Evolutionary conservation across 441 rosid genomes (phyloP), one percentile per base, ranked within the genome.

Genomic region (Pelargonium myrrhifolium): DNA sequence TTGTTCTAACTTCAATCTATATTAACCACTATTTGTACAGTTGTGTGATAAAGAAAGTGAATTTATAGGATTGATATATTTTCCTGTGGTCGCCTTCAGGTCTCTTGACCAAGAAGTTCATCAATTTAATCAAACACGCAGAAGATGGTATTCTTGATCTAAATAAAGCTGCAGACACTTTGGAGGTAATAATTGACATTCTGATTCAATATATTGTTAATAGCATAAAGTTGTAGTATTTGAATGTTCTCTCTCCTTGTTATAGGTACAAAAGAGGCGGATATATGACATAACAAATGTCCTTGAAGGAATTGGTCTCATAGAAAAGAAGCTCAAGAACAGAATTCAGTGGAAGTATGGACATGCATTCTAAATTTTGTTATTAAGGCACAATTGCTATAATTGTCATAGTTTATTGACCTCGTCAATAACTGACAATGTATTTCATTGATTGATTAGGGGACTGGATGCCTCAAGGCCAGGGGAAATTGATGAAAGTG

Each of bases 251-350:
- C 71, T 67, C n/a, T n/a, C n/a, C 58, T 71, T 68, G 2, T 71
- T 68, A 35, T 78, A 93, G 99, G 99, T 94, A 69, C 97, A 94
- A 89, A 94, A 28, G 4, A 86, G 97, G 74, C 83, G 99, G 71
- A 89, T 94, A 77, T 94, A 94, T 74, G 99, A 94, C 78, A 92
- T 94, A 75, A 94, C 97, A 79, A 94, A 92, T 85, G 99, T 94
- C 71, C 83, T 94, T 53, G 99, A 89, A 88, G 99, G 99, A 71
- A 88, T 89, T 83, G 97, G 97, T 80, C 87, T 92, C 28, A 89
- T 89, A 74, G 98, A 94, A 80, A 94, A 94, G 88, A 92, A 91
- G 77, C 91, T 89, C 74, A 94, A 92, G 82, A 94, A 94, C 79
- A 88, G 89, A 76, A 88, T 92, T 76, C 94, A 94, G 80, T 94